Percentiles rank a stretch among this genome's conserved stretches.
These are phyloP conservation scores for Inonotus hispidus DNA, from an alignment of 1,284 basidiomycete species.

Conservation along the genomic window DNA sequence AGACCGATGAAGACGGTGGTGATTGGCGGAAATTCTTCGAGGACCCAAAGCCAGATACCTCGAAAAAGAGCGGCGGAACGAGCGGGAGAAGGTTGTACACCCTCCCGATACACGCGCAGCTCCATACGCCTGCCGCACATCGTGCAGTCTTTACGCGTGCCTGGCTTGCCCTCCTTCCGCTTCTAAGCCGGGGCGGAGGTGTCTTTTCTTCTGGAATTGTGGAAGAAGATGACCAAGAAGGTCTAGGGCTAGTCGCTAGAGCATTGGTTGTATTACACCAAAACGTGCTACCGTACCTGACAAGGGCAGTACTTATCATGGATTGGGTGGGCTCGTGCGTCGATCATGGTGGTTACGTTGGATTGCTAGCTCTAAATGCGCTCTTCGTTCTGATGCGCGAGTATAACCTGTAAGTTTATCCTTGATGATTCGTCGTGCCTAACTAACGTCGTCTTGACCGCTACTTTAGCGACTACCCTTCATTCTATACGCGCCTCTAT, in stretches of 20 bases:
- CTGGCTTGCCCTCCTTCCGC: conserved; percentile 71
- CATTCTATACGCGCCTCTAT: conserved; percentile 94
- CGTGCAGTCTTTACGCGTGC: conserved; percentile 71
- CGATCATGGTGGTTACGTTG: conserved; percentile 50
- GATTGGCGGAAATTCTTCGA: conserved; percentile 81
- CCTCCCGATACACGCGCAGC: conserved; percentile 66
- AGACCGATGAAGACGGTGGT: conserved; percentile 32
- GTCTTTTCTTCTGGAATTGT: neutral
- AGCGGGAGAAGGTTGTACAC: conserved; percentile 46
- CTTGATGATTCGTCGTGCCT: conserved; percentile 1
- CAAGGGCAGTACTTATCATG: conserved; percentile 78
- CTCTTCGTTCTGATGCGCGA: conserved; percentile 89
- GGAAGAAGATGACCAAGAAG: conserved; percentile 24
- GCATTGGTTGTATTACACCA: conserved; percentile 79
- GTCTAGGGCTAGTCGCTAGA: conserved; percentile 46
- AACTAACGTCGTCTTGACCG: neutral
- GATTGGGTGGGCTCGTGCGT: conserved; percentile 92
- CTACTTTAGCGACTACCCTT: conserved; percentile 81
- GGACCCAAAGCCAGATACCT: conserved; percentile 34
- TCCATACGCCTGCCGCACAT: conserved; percentile 71
- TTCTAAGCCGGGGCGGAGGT: conserved; percentile 35
- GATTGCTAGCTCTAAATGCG: conserved; percentile 5
- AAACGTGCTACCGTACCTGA: conserved; percentile 81
- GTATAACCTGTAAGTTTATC: conserved; percentile 78
- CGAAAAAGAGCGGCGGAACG: conserved; percentile 31